Base-by-base conservation (phyloP, 257 asterid genomes). In the Solanum rostratum region DNA sequence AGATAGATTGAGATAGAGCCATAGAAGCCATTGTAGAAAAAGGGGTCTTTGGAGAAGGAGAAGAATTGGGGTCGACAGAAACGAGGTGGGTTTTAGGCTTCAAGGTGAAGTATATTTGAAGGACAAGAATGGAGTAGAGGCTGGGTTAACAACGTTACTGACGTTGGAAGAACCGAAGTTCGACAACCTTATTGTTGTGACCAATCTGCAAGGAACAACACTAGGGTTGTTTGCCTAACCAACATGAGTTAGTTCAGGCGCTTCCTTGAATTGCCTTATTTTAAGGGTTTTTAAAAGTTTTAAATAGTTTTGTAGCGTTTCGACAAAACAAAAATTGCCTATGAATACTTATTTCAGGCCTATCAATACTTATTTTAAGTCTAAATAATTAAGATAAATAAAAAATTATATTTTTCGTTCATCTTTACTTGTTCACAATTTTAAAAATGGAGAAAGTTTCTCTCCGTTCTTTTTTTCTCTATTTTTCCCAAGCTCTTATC, bases 1-100 rank as follows among this genome's bases (percentile, higher is more conserved):
- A 88, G 6, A 85, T 20, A 43, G 91, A 86, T n/a, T 90, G 97
- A 1, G 97, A 92, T 46, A 91, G 39, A 85, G 93, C 87, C 10
- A 95, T 60, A 45, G 97, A 92, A 84, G 97, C 97, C 99, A 94
- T 94, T 90, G 92, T 33, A 33, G 16, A 41, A 69, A n/a, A n/a
- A 39, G 0, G 9, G 20, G 12, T 10, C 15, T 81, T 60, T 22
- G 62, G 52, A 10, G n/a, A 41, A 45, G 65, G 45, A 46, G 57
- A 53, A 20, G 52, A 30, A 65, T 29, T 7, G 74, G 73, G 74
- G 22, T 39, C 22, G 45, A 65, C 7, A 69, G 13, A 37, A 37
- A 69, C 52, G 5, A 39, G 37, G 78, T 69, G 52, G 9, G 13
- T 18, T 30, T 29, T 12, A 65, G 43, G 73, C 39, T 65, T 14